These are phyloP conservation scores for Sporobolomyces phaffii DNA, from an alignment of 768 basidiomycete genomes.

Conservation along the genomic window DNA sequence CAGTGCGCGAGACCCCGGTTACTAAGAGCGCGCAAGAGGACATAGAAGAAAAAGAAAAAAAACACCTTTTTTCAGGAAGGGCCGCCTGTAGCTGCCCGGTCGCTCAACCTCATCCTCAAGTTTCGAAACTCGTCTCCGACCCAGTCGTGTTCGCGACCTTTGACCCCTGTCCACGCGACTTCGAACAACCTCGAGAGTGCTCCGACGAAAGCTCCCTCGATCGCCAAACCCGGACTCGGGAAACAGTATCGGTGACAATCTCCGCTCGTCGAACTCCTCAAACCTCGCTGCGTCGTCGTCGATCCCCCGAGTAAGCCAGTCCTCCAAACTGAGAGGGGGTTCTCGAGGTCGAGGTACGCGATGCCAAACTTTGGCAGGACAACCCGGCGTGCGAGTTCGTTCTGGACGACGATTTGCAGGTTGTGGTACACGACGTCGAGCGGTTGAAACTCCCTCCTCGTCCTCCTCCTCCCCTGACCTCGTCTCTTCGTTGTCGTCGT, in stretches of 20 bases:
- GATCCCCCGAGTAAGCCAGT: constrained; percentile 36
- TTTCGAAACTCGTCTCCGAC: constrained; percentile 17
- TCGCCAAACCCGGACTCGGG: constrained; percentile 38
- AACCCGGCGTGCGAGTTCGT: constrained; percentile 19
- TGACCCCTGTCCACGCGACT: constrained; percentile 20
- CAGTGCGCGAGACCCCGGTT: too few relatives aligned
- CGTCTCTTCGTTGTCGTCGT: too few relatives aligned
- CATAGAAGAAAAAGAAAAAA: too few relatives aligned
- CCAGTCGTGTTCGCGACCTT: constrained; percentile 3
- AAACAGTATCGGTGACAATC: constrained; percentile 42
- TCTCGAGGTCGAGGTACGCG: constrained; percentile 40
- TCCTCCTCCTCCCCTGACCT: too few relatives aligned
- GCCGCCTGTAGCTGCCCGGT: constrained; percentile 13
- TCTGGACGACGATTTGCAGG: constrained; percentile 39
- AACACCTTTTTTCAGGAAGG: too few relatives aligned
- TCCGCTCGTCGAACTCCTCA: constrained; percentile 11
- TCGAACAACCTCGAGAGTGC: constrained; percentile 33
- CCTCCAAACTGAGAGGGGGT: constrained; percentile 35
- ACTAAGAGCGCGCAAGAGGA: too few relatives aligned
- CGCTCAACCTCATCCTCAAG: constrained; percentile 12
- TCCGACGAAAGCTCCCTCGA: constrained; percentile 40
- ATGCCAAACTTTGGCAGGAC: constrained; percentile 35
- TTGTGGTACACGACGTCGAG: constrained; percentile 37
- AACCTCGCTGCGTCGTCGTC: not conserved
- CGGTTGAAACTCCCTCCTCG: not conserved